Base-by-base conservation (phyloP, 352 stramenopile species). In the Globisporangium parvum region DNA sequence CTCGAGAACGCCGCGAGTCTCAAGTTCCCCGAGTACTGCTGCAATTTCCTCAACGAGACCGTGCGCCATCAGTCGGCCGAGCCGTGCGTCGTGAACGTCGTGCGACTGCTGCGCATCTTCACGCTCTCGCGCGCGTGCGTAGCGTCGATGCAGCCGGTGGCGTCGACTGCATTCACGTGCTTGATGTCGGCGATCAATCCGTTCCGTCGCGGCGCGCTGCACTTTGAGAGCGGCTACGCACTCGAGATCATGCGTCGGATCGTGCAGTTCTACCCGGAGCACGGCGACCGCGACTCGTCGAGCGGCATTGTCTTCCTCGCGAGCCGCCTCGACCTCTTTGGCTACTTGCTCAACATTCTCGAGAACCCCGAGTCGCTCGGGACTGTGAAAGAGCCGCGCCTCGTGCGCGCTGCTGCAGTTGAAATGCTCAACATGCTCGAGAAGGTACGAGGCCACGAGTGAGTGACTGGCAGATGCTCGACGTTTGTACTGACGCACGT, bases 351-450 rank as follows among this genome's bases (percentile, higher is more conserved):
- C 28, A 81, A 91, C 44, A 84, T 92, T 23, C 57, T 93, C 12
- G 82, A 95, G 18, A 85, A 79, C 24, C 73, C 78, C 0, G 61
- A 61, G 12, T 66, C 67, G 0, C 51, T 92, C 1, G 82, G 83
- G 1, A 74, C 69, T 8, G 70, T 92, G 31, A 80, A 75, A 11
- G 78, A 93, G 23, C 71, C 73, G 1, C 71, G 78, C 23, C 58
- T 93, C 9, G 64, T 83, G 18, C 78, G 85, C 41, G 75, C 75
- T 4, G 80, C 85, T 55, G 77, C 84, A 8, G 80, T 95, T 26
- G 82, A 89, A 31, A 88, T 91, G 37, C 60, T 95, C 18, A 88
- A 88, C 37, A 75, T 73, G 52, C 62, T 95, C 6, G 85, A 95
- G 57, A 88, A 85, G 67, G 77, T 88, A 62, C 20, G 47, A 12